phyloP scores from a whole-genome alignment of 1,284 basidiomycete species.

The Macrocystidia cucumis region DNA sequence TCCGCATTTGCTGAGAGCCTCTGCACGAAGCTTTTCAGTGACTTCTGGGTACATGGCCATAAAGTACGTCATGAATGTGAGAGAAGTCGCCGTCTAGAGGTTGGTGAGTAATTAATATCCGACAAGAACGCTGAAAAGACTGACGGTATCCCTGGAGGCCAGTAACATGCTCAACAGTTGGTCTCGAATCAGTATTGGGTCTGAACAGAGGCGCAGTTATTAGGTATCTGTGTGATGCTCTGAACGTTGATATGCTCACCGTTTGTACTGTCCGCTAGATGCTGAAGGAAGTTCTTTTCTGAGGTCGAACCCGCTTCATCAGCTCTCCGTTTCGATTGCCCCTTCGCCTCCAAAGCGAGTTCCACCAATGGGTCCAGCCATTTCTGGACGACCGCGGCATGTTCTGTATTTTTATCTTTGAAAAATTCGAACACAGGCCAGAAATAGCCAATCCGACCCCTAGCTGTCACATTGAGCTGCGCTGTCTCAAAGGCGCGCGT shows the following conservation, averaged over 20 bases:
- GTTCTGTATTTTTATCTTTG: constrained; percentile 44
- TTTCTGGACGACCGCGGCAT: constrained; percentile 42
- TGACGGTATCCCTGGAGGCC: constrained; percentile 66
- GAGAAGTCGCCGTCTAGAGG: constrained; percentile 46
- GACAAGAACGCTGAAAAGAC: constrained; percentile 17
- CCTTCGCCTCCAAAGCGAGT: constrained; percentile 40
- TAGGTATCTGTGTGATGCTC: not conserved
- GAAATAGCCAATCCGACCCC: constrained; percentile 47
- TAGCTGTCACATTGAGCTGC: constrained; percentile 45
- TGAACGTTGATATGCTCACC: constrained; percentile 33
- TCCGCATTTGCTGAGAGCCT: constrained; percentile 51
- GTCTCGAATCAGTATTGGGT: constrained; percentile 52
- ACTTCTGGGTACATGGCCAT: constrained; percentile 55
- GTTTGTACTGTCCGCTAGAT: constrained; percentile 56
- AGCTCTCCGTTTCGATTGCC: too few relatives aligned
- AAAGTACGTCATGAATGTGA: constrained; percentile 61
- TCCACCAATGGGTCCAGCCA: constrained; percentile 60
- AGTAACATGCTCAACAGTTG: constrained; percentile 68
- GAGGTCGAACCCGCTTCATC: constrained; percentile 28
- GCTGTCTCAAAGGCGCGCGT: constrained; percentile 55
- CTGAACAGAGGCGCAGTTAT: constrained; percentile 21
- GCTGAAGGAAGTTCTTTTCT: constrained; percentile 59
- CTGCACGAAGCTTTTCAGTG: constrained; percentile 43
- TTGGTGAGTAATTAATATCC: constrained; percentile 2
- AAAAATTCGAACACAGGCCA: constrained; percentile 66